phyloP scores from a whole-genome alignment of 2,329 filamentous ascomycete species.

The Fragosphaeria purpurea region DNA sequence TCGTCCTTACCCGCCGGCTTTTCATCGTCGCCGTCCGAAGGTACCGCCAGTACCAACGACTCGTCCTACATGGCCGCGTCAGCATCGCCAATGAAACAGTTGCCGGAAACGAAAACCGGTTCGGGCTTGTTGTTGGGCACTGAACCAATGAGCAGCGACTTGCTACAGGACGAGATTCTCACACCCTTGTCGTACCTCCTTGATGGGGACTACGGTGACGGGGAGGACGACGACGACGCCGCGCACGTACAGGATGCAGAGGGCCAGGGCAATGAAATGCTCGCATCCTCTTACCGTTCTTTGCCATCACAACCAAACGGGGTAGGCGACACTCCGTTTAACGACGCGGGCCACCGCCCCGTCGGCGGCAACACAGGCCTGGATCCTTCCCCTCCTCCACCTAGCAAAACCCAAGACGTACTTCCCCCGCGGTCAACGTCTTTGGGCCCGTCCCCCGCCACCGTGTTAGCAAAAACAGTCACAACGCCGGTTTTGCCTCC shows the following conservation, averaged over 20 bases:
- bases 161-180: conserved; percentile 1
- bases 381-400: not conserved
- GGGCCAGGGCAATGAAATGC: no score
- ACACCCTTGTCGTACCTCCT: conserved; percentile 12
- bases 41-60: conserved; percentile 25
- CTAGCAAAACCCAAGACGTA: not conserved
- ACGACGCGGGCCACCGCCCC: no score
- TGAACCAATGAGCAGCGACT: not conserved
- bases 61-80: conserved; percentile 22
- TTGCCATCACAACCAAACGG: no score
- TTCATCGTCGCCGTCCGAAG: conserved; percentile 25
- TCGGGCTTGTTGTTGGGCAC: not conserved
- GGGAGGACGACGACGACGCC: not conserved
- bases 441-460: not conserved
- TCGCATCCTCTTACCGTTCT: no score
- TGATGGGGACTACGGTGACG: conserved; percentile 6
- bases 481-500: not conserved
- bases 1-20: conserved; percentile 2
- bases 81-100: conserved; percentile 11
- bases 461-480: not conserved
- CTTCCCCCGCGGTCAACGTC: conserved; percentile 10
- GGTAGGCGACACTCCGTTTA: no score
- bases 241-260: no score
- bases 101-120: not conserved
- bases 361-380: no score